Conservation (phyloP, 2,329 filamentous ascomycete species). For the Acrodontium crateriforme region DNA sequence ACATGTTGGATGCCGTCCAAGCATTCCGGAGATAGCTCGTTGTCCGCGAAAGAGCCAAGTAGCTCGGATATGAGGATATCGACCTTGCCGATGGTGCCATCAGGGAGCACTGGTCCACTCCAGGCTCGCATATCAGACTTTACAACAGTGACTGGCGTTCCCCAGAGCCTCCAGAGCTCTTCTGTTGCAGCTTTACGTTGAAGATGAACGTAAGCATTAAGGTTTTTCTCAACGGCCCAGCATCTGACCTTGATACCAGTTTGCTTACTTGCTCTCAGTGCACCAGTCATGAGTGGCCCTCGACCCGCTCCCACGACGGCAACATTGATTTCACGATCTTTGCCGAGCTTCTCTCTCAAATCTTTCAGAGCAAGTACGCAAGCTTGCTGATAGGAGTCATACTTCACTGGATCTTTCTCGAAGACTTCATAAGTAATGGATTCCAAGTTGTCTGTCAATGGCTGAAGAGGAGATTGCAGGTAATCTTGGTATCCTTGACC, state of each 20-base stretch:
- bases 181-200: conserved; percentile 68
- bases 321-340: conserved; percentile 61
- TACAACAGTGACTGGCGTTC: conserved; percentile 65
- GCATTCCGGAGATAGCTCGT: conserved; percentile 92
- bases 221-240: conserved; percentile 96
- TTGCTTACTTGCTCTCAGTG: conserved; percentile 62
- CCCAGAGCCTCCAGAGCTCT: conserved; percentile 60
- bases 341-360: conserved; percentile 67
- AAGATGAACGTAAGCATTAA: conserved; percentile 88
- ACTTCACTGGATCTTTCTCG: conserved; percentile 96
- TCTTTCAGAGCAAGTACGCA: conserved; percentile 68
- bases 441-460: conserved; percentile 89
- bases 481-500: conserved; percentile 77
- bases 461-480: conserved; percentile 86
- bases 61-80: conserved; percentile 93
- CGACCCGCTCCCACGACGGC: conserved; percentile 89
- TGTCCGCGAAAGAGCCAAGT: conserved; percentile 89
- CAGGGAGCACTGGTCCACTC: conserved; percentile 57
- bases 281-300: conserved; percentile 80
- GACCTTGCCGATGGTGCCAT: conserved; percentile 48
- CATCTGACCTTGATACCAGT: conserved; percentile 69
- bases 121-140: conserved; percentile 97
- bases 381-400: conserved; percentile 84
- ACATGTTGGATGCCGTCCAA: conserved; percentile 91
- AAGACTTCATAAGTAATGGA: conserved; percentile 98